Percentiles rank a stretch among this genome's conserved stretches.
Conservation (phyloP, 768 basidiomycete genomes). For the Lactifluus hygrophoroides region DNA sequence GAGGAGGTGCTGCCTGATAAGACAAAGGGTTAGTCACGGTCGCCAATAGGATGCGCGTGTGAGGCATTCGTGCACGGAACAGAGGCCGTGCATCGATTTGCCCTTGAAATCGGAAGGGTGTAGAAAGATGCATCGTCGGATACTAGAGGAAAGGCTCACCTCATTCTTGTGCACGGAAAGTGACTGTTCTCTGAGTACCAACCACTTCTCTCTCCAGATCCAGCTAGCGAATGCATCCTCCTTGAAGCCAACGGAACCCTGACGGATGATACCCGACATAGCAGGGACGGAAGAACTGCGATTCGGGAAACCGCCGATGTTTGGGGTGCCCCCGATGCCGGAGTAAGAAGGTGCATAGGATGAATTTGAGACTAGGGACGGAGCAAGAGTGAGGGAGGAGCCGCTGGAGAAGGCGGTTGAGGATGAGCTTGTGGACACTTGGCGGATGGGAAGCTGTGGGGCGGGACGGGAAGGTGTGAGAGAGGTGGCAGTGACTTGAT, state of each 20-base stretch:
- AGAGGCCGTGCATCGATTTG: neutral
- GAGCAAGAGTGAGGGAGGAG: constrained; percentile 44
- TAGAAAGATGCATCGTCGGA: neutral
- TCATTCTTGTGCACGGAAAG: constrained; percentile 87
- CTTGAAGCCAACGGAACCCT: constrained; percentile 78
- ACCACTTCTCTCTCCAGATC: constrained; percentile 87
- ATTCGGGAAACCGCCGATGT: constrained; percentile 78
- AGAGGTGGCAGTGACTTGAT: constrained; percentile 44
- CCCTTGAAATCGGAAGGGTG: neutral
- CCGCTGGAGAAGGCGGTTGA: constrained; percentile 50
- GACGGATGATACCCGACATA: constrained; percentile 45
- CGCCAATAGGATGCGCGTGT: neutral
- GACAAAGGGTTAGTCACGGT: neutral
- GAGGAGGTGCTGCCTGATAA: constrained; percentile 43
- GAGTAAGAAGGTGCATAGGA: constrained; percentile 62
- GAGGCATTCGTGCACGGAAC: neutral
- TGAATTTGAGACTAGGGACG: constrained; percentile 42
- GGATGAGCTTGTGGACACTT: constrained; percentile 37
- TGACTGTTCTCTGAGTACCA: constrained; percentile 73
- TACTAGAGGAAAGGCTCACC: constrained; percentile 42
- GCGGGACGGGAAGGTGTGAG: constrained; percentile 74
- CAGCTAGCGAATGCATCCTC: constrained; percentile 91
- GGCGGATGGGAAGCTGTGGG: constrained; percentile 56
- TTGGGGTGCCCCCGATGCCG: constrained; percentile 78
- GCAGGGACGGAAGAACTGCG: constrained; percentile 33